These are phyloP conservation scores for Hirschfeldia incana DNA, from an alignment of 345 rosid genomes.

Conservation along the genomic window DNA sequence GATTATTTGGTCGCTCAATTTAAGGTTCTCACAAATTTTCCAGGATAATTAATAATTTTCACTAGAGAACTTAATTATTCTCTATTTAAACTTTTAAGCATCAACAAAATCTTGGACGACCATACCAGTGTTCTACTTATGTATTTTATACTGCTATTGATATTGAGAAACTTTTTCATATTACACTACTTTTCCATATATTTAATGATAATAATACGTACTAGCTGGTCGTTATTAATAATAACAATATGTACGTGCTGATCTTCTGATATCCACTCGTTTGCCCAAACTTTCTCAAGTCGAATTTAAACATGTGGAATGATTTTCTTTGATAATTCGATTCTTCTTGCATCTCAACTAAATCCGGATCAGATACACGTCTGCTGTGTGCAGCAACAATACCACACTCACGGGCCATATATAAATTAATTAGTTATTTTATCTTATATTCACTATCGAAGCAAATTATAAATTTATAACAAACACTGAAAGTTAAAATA, in stretches of 20 bases:
- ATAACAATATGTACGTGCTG: no score
- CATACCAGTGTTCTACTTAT: not conserved
- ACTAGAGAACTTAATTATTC: not conserved
- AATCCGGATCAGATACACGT: conserved; percentile 1
- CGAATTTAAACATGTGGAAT: not conserved
- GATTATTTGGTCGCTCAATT: not conserved
- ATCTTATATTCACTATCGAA: conserved; percentile 2
- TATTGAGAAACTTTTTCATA: not conserved
- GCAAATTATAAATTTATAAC: not conserved
- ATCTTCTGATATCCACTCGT: not conserved
- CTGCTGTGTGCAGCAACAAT: conserved; percentile 9
- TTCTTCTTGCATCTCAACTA: not conserved
- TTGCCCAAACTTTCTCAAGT: not conserved
- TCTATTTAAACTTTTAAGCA: not conserved
- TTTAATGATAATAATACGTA: not conserved
- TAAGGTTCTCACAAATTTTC: not conserved
- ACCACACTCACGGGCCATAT: conserved; percentile 1
- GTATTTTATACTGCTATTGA: not conserved
- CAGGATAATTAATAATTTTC: not conserved
- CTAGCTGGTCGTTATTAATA: no score
- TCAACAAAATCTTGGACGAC: not conserved
- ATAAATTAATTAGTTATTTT: not conserved
- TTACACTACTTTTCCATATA: not conserved
- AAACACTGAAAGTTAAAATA: not conserved
- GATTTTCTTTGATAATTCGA: not conserved